Percentiles rank a stretch among this genome's conserved stretches.
Evolutionary conservation across 352 stramenopile genomes (phyloP).

Genomic region (Globisporangium middletonii): DNA sequence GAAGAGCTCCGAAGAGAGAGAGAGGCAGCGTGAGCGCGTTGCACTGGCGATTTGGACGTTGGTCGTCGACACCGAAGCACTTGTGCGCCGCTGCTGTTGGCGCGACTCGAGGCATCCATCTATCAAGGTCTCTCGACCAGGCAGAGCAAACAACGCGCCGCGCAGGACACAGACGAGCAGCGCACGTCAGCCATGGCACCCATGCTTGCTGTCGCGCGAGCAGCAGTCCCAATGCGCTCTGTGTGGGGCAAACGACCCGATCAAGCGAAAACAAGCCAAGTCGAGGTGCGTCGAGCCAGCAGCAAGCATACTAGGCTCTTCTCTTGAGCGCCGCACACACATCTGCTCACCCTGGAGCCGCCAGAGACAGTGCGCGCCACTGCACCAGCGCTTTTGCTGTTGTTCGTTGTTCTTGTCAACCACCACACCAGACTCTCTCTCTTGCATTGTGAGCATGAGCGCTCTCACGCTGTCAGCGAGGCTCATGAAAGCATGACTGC

Average conservation of each 20-base stretch:
- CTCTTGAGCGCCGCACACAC: background rate
- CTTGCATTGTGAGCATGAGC: too few species aligned
- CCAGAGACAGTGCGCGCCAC: background rate
- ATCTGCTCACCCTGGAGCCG: background rate
- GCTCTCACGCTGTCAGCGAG: too few species aligned
- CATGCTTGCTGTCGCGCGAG: background rate
- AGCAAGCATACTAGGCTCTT: background rate
- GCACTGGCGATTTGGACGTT: background rate
- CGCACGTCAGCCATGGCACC: background rate
- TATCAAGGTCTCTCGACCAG: background rate
- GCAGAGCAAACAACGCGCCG: background rate
- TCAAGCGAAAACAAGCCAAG: background rate
- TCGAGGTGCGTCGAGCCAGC: background rate
- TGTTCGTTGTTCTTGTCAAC: too few species aligned
- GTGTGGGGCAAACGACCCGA: too few species aligned
- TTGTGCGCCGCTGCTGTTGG: too few species aligned
- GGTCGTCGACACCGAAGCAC: too few species aligned
- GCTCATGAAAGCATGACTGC: too few species aligned
- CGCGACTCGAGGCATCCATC: background rate
- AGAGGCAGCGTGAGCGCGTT: background rate
- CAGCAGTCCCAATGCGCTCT: background rate
- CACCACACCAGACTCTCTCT: too few species aligned
- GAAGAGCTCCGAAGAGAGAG: constrained; percentile 3
- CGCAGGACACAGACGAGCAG: too few species aligned
- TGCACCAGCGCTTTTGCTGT: background rate